phyloP scores from a whole-genome alignment of 306 rosid species.

The Fragaria nilgerrensis region DNA sequence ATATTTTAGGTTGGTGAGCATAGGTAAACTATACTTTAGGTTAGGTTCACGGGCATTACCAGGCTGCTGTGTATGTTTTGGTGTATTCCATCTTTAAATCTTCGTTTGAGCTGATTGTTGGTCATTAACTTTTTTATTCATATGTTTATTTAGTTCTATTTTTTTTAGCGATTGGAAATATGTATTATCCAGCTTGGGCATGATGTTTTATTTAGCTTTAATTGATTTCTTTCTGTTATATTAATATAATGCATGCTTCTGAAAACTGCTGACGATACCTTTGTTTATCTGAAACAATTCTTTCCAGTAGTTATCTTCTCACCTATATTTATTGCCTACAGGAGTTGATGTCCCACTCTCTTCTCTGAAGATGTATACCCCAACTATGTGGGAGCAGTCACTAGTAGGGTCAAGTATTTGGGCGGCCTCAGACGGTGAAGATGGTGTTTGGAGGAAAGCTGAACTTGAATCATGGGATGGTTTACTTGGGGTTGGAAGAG shows the following conservation, averaged over 20 bases:
- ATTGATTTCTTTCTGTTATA: neutral
- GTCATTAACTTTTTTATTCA: neutral
- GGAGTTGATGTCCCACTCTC: constrained; percentile 73
- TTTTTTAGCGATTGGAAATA: neutral
- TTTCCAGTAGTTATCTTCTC: constrained; percentile 12
- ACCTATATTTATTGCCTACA: constrained; percentile 30
- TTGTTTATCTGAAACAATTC: neutral
- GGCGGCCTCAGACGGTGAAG: constrained; percentile 62
- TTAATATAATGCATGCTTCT: neutral
- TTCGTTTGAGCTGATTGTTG: neutral
- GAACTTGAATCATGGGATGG: constrained; percentile 91
- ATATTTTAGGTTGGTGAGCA: constrained; percentile 14
- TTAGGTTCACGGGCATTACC: neutral
- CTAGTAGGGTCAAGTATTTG: constrained; percentile 72
- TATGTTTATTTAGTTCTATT: neutral
- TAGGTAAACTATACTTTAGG: neutral
- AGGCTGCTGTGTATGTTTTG: neutral
- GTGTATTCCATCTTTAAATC: neutral
- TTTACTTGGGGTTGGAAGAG: constrained; percentile 55
- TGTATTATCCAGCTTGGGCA: neutral
- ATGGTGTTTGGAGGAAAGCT: constrained; percentile 84
- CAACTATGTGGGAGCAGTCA: constrained; percentile 70
- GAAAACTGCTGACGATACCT: neutral
- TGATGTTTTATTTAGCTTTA: neutral
- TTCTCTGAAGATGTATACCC: constrained; percentile 64